phyloP scores from a whole-genome alignment of 805 yeast genomes.

The Kodamaea neixiangensis region DNA sequence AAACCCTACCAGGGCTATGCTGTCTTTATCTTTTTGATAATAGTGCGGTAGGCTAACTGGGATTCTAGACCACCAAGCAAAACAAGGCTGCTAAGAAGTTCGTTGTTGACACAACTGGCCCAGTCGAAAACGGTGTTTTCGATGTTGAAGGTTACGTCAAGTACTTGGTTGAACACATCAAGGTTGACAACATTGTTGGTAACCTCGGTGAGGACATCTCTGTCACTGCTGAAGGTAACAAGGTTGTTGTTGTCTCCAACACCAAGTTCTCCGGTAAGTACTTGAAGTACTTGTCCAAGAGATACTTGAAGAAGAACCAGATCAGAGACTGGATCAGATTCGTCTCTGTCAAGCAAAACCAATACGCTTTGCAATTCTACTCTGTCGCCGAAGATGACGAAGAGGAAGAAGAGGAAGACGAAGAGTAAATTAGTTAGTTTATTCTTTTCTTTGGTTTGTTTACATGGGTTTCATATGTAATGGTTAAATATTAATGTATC shows the following conservation, averaged over 20 bases:
- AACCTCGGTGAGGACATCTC: constrained; percentile 95
- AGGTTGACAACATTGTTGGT: constrained; percentile 95
- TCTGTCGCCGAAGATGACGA: constrained; percentile 94
- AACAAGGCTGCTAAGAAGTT: constrained; percentile 78
- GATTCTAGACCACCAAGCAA: constrained; percentile 70
- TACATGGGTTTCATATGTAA: constrained; percentile 4
- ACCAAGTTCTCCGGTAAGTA: constrained; percentile 99
- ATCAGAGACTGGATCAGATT: constrained; percentile 99
- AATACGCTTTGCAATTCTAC: constrained; percentile 98
- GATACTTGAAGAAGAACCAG: constrained; percentile 99
- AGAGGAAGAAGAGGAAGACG: constrained; percentile 77
- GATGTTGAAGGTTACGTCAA: constrained; percentile 97
- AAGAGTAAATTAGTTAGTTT: constrained; percentile 5
- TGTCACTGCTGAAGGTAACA: constrained; percentile 82
- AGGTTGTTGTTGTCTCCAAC: constrained; percentile 86
- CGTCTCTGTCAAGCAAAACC: constrained; percentile 92
- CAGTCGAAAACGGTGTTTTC: constrained; percentile 95
- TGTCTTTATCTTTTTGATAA: constrained; percentile 42
- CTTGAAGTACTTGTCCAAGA: constrained; percentile 99
- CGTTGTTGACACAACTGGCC: constrained; percentile 95
- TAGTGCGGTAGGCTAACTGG: constrained; percentile 75
- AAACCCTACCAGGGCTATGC: constrained; percentile 53
- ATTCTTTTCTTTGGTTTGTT: constrained; percentile 3
- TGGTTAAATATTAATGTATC: constrained; percentile 2
- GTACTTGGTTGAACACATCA: constrained; percentile 98